These are phyloP conservation scores for Skeletonema menzelii DNA, from an alignment of 108 stramenopile genomes.

Conservation along the genomic window DNA sequence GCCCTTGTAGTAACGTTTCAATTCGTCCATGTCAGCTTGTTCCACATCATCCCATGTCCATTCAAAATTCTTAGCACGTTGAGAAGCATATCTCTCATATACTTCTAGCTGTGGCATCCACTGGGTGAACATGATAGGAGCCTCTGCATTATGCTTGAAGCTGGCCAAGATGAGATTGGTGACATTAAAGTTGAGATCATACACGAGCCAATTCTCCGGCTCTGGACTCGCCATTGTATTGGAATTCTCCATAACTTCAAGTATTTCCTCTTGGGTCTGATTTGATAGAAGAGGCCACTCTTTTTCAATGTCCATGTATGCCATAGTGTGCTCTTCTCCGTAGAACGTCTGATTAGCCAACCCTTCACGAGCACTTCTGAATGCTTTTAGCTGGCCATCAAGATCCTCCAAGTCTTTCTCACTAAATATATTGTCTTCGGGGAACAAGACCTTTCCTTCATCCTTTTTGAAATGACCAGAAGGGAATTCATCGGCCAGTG, in stretches of 20 bases:
- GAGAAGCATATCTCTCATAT: slow-evolving; percentile 67
- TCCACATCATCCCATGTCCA: slow-evolving; percentile 85
- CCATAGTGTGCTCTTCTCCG: slow-evolving; percentile 60
- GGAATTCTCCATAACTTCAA: slow-evolving; percentile 54
- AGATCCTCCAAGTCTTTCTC: slow-evolving; percentile 66
- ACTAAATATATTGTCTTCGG: slow-evolving; percentile 38
- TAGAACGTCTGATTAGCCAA: slow-evolving; percentile 56
- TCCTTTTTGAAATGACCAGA: slow-evolving; percentile 21
- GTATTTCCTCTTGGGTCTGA: slow-evolving; percentile 48
- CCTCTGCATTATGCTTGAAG: slow-evolving; percentile 78
- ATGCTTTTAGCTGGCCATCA: slow-evolving; percentile 45
- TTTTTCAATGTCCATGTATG: slow-evolving; percentile 49
- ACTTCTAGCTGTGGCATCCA: slow-evolving; percentile 83
- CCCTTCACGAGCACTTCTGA: slow-evolving; percentile 48
- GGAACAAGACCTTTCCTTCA: slow-evolving; percentile 44
- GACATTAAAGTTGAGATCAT: slow-evolving; percentile 85
- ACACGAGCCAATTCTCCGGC: slow-evolving; percentile 68
- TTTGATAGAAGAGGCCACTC: slow-evolving; percentile 46
- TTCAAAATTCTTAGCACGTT: slow-evolving; percentile 68
- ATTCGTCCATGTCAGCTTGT: slow-evolving; percentile 69
- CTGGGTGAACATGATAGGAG: slow-evolving; percentile 77
- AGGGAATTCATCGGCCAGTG: slow-evolving; percentile 58
- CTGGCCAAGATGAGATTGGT: slow-evolving; percentile 82
- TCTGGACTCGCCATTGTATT: slow-evolving; percentile 50
- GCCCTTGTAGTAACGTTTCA: slow-evolving; percentile 74